phyloP scores from a whole-genome alignment of 2,329 filamentous ascomycete genomes.

The Curvularia sp. region DNA sequence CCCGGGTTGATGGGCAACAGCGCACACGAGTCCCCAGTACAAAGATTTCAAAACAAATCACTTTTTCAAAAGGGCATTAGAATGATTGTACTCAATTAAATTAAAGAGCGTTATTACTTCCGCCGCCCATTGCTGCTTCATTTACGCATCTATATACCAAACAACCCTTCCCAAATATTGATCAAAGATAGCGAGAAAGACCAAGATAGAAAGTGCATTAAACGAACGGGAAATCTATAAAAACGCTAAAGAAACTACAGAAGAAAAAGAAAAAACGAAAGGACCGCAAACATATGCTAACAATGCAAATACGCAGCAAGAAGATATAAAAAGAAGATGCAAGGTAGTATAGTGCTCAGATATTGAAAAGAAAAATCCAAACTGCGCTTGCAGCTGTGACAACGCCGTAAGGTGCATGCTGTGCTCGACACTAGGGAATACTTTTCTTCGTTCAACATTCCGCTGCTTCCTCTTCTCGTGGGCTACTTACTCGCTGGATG shows the following conservation, averaged over 20 bases:
- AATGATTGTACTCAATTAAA: not conserved
- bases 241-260: not conserved
- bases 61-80: not conserved
- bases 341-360: not conserved
- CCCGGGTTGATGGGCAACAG: no score
- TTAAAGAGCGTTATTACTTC: not conserved
- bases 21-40: no score
- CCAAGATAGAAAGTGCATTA: not conserved
- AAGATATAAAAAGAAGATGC: not conserved
- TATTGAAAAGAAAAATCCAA: not conserved
- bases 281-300: not conserved
- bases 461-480: not conserved
- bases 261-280: not conserved
- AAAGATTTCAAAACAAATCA: not conserved
- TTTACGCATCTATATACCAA: not conserved
- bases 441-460: not conserved
- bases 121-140: not conserved
- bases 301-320: not conserved
- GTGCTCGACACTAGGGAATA: slow-evolving; percentile 9
- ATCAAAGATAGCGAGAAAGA: not conserved
- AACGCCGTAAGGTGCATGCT: slow-evolving; percentile 12
- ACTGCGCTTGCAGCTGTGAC: not conserved
- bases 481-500: not conserved
- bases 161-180: not conserved
- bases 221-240: not conserved